These are phyloP conservation scores for Elsinoe australis DNA, from an alignment of 2,329 filamentous ascomycete species.

Conservation along the genomic window DNA sequence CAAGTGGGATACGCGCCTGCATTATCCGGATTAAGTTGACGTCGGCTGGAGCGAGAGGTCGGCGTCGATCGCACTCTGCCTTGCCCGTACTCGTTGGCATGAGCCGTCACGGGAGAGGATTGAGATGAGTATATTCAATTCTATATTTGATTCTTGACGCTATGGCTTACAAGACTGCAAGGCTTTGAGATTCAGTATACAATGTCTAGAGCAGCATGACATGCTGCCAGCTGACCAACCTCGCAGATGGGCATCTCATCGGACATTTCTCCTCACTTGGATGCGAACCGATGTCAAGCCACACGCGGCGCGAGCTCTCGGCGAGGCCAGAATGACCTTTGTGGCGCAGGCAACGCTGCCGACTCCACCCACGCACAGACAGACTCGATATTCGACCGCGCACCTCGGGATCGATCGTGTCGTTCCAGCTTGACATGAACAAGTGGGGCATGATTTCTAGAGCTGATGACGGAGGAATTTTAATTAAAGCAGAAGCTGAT, in stretches of 20 bases:
- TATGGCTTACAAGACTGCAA: too few species aligned
- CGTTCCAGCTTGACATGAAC: too few species aligned
- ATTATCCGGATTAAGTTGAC: slow-evolving; percentile 13
- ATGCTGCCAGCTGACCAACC: too few species aligned
- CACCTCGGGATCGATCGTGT: background rate
- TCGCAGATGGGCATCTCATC: too few species aligned
- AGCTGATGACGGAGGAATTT: background rate
- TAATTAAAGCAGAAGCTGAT: too few species aligned
- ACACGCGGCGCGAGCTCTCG: background rate
- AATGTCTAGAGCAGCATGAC: too few species aligned
- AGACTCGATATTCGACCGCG: background rate
- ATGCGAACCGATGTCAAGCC: too few species aligned
- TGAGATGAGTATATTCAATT: too few species aligned
- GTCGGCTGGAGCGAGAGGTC: background rate
- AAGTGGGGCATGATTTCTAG: too few species aligned
- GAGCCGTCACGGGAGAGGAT: slow-evolving; percentile 3
- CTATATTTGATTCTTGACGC: too few species aligned
- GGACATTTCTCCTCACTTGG: slow-evolving; percentile 8
- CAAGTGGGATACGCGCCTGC: slow-evolving; percentile 13
- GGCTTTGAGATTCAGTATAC: too few species aligned
- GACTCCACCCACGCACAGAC: slow-evolving; percentile 1
- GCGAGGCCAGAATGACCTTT: slow-evolving; percentile 13
- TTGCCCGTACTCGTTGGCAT: too few species aligned
- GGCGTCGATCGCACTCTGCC: background rate
- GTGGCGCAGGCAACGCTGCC: slow-evolving; percentile 8